phyloP scores from a whole-genome alignment of 768 basidiomycete species.

The Leccinum arenicola region DNA sequence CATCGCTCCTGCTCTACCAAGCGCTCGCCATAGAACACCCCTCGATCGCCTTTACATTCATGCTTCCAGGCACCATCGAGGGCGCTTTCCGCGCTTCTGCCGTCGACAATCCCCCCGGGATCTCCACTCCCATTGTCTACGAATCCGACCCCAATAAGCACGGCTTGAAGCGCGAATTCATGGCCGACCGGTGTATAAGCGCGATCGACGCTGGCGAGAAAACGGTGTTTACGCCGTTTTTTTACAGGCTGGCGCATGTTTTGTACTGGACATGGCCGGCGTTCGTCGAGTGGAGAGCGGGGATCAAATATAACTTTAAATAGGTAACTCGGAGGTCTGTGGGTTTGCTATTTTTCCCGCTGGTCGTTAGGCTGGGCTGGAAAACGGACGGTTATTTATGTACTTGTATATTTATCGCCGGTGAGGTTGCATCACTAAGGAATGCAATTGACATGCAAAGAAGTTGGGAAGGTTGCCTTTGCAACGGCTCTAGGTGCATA shows the following conservation, averaged over 20 bases:
- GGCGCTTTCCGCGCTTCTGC: conserved; percentile 80
- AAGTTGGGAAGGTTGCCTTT: too few species aligned
- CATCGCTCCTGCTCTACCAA: conserved; percentile 74
- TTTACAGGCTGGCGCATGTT: conserved; percentile 47
- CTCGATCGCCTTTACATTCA: conserved; percentile 53
- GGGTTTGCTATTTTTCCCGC: not conserved
- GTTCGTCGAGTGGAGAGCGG: conserved; percentile 55
- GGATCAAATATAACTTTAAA: conserved; percentile 66
- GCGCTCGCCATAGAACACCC: conserved; percentile 81
- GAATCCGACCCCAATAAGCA: conserved; percentile 53
- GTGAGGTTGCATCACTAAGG: too few species aligned
- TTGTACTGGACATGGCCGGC: conserved; percentile 65
- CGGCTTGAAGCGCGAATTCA: conserved; percentile 57
- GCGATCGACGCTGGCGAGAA: conserved; percentile 60
- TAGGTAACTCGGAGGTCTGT: conserved; percentile 10
- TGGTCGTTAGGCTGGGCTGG: not conserved
- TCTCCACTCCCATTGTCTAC: conserved; percentile 29
- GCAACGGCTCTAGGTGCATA: too few species aligned
- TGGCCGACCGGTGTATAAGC: conserved; percentile 56
- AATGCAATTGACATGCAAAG: too few species aligned
- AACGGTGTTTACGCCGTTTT: conserved; percentile 54
- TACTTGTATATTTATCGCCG: not conserved
- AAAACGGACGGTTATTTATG: not conserved
- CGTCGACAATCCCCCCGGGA: conserved; percentile 49
- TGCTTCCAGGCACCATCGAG: conserved; percentile 70